Evolutionary conservation across 495 filamentous ascomycete species (phyloP), one percentile per base, ranked within the genome.

Genomic region (Lasiosphaeriaceae sp.): DNA sequence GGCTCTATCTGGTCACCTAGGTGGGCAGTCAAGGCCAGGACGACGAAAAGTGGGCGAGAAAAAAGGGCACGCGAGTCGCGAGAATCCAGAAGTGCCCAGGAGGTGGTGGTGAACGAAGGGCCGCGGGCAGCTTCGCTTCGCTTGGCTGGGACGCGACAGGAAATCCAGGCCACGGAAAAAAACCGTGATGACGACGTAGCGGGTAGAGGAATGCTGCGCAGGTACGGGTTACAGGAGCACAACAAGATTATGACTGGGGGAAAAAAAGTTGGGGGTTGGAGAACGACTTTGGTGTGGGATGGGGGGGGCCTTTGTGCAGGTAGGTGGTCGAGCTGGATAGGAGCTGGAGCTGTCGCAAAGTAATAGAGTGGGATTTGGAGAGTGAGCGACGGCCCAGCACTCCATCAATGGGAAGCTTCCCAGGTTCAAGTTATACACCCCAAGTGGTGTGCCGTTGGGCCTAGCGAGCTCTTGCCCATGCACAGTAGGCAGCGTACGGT

Each of bases 121-220:
- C 39, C 39, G 39, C 14, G 39, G 39, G 8, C 39, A 43, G 39
- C 39, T 43, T 43, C 39, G 39, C 39, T 43, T 12, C 39, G 44
- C 54, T 54, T 50, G 56, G 52, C 55, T 45, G 53, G 22, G 56
- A 62, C 62, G 61, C 61, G 61, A 59, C 44, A 43, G 50, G 44
- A 61, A 56, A 44, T 29, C 29, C 3, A 31, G 26, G 26, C 26
- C 39, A 41, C 50, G 22, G 34, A 43, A 17, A 43, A 50, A 47
- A 47, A 61, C 68, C 45, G 69, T 58, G 60, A 69, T 70, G 57
- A 72, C 68, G 69, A 64, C 68, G 71, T 75, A 57, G 61, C 50
- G 59, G 59, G 63, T 52, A 59, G 61, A 63, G 57, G 59, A 65
- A 54, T 55, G 61, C 58, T 59, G 60, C 52, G 57, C 63, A 62